phyloP scores from a whole-genome alignment of 139 green algal species.

The Asterochloris sp. region DNA sequence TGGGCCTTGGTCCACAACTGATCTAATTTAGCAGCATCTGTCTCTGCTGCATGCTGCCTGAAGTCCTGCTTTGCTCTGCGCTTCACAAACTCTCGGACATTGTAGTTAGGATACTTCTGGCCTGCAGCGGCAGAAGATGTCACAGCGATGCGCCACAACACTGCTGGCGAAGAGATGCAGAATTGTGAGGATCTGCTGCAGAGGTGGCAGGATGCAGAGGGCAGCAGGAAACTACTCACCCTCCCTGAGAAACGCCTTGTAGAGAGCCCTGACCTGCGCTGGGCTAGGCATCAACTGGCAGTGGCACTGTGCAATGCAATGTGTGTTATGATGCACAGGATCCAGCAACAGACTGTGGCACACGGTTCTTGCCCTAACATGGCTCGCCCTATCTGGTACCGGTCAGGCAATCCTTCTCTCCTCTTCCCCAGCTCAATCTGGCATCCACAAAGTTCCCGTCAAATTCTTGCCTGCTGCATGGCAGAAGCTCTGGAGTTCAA shows the following conservation, averaged over 20 bases:
- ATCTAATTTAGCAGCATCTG: conserved; percentile 25
- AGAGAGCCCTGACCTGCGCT: conserved; percentile 5
- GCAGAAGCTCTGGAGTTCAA: no score
- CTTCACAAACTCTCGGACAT: conserved; percentile 72
- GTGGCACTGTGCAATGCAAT: background rate
- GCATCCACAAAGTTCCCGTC: no score
- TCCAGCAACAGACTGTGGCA: no score
- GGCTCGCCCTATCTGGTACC: no score
- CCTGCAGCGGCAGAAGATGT: conserved; percentile 23
- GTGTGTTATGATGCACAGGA: no score
- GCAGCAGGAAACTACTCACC: background rate
- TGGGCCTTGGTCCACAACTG: conserved; percentile 28
- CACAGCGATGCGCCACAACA: background rate
- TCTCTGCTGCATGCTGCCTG: conserved; percentile 1
- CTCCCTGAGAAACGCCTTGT: conserved; percentile 13
- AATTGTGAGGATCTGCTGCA: background rate
- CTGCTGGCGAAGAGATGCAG: background rate
- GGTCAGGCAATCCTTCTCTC: no score
- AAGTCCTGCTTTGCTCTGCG: conserved; percentile 53
- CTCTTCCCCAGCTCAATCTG: no score
- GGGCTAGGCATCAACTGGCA: background rate
- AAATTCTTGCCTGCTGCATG: no score
- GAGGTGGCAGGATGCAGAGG: background rate
- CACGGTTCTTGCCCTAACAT: no score
- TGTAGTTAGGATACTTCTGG: conserved; percentile 66